Evolutionary conservation across 2,329 filamentous ascomycete species (phyloP).

Genomic region (Trichophyton verrucosum): DNA sequence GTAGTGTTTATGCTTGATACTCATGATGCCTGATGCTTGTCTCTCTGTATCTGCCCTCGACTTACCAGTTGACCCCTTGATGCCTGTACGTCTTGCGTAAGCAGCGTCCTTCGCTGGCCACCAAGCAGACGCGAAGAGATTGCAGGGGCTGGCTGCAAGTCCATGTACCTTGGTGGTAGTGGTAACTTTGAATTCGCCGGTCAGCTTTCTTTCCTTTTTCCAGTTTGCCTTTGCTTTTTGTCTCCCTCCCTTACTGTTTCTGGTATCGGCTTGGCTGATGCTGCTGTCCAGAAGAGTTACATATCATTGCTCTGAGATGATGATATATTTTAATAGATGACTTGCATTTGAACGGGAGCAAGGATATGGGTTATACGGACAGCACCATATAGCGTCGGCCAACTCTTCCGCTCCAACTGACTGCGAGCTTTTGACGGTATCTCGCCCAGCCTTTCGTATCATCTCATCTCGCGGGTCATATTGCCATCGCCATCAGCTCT

Average conservation of each 20-base stretch:
- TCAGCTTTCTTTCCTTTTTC: background rate
- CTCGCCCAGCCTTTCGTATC: background rate
- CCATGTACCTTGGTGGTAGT: slow-evolving; percentile 1
- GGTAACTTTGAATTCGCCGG: background rate
- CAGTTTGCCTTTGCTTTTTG: background rate
- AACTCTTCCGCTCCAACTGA: background rate
- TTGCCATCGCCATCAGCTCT: background rate
- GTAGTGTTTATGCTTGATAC: background rate
- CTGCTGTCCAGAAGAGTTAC: background rate
- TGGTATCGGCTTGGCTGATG: background rate
- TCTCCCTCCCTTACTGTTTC: background rate
- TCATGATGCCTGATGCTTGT: background rate
- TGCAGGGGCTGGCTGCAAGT: background rate
- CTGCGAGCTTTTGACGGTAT: background rate
- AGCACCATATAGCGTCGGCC: background rate
- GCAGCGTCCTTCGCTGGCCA: background rate
- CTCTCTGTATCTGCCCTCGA: background rate
- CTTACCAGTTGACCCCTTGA: background rate
- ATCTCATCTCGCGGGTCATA: background rate
- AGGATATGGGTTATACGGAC: background rate
- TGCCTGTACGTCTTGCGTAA: background rate
- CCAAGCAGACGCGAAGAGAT: background rate
- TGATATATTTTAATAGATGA: background rate
- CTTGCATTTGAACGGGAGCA: background rate
- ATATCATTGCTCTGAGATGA: background rate